These are phyloP conservation scores for Aegilops bicornis DNA, from an alignment of 176 grass and related monocot genomes.

Conservation along the genomic window DNA sequence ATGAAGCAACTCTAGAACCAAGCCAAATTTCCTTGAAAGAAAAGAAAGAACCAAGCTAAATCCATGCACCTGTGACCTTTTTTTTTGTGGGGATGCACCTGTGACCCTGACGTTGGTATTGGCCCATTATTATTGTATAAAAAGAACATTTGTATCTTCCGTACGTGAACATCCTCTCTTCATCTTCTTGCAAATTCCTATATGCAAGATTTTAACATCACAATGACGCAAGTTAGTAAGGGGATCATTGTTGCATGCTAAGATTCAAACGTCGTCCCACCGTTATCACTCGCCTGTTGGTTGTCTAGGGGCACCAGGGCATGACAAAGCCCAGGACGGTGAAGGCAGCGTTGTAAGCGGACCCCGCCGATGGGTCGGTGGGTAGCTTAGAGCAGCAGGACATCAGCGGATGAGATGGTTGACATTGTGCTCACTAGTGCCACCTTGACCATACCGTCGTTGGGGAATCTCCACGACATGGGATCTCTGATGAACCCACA, in stretches of 20 bases:
- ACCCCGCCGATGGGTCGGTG: background rate
- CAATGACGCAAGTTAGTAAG: background rate
- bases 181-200: no score
- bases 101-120: no score
- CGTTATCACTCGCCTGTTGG: slow-evolving; percentile 21
- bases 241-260: background rate
- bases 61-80: no score
- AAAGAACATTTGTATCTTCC: no score
- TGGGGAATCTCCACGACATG: slow-evolving; percentile 26
- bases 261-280: background rate
- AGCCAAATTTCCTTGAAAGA: no score
- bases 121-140: no score
- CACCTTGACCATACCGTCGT: slow-evolving; percentile 37
- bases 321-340: slow-evolving; percentile 26
- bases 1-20: no score
- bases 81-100: no score
- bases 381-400: slow-evolving; percentile 52
- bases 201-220: no score
- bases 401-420: slow-evolving; percentile 30
- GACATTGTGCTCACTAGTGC: slow-evolving; percentile 33
- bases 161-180: no score
- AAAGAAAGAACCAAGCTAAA: no score
- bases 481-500: slow-evolving; percentile 28
- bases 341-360: background rate
- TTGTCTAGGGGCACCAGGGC: slow-evolving; percentile 17